Evolutionary conservation across 2,329 filamentous ascomycete species (phyloP), one percentile per base, ranked within the genome.

Genomic region (Whalleya microplaca): DNA sequence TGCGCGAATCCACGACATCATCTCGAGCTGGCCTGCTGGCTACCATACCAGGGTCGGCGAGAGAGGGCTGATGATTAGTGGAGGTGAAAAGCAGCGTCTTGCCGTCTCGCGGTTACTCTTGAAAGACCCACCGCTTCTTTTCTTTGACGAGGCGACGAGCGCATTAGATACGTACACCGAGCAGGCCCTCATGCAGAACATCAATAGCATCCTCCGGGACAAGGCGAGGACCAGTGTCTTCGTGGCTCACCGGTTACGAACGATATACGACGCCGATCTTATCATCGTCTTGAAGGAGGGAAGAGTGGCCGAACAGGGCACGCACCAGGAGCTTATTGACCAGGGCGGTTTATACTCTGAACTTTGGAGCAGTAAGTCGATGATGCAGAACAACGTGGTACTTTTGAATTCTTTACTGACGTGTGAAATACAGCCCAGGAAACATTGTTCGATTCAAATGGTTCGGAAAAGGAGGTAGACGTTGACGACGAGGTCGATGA

Each of bases 131-230:
- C 91, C 92, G 1, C 76, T 97, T 23, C 78, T 97, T 0, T 97
- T 97, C 82, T 97, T 97, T 66, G 93, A 97, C 64, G 93, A 97
- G 79, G 94, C 93, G 66, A 97, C 93, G 0, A 94, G 90, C 46
- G 93, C 94, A 1, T 79, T 97, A 32, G 93, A 97, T 71, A 96
- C 94, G 0, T 91, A 96, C 69, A 97, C 94, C 0, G 94, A 97
- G 76, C 91, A 96, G 74, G 89, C 90, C 1, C 80, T 98, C 48
- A 87, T 98, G 78, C 82, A 88, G 58, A 96, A 97, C 70, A 97
- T 98, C 72, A 96, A 96, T 73, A 88, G 88, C 64, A 95, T 98
- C 51, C 78, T 98, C 51, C 89, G 89, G 65, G 93, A 96, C 68
- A 96, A 96, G 77, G 80, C 80, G 2, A 84, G 93, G 54, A 98